Conservation (phyloP, 495 filamentous ascomycete genomes). For the Tuber umbilicatum region DNA sequence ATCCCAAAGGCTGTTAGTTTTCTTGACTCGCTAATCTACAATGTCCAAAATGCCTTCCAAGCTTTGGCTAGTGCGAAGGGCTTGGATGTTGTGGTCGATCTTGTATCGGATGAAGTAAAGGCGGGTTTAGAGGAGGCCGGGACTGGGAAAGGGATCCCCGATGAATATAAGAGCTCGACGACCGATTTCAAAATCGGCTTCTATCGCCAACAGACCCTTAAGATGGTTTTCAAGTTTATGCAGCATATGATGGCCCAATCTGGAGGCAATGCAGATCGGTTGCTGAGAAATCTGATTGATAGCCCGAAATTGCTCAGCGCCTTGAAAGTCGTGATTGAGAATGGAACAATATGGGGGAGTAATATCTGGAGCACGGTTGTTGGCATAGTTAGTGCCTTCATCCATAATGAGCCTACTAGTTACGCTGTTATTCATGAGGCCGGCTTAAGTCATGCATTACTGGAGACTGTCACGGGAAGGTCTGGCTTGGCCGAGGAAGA, state of each 20-base stretch:
- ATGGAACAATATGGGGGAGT: slow-evolving; percentile 72
- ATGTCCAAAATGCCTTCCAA: slow-evolving; percentile 70
- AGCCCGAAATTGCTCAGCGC: slow-evolving; percentile 73
- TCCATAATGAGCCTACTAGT: slow-evolving; percentile 97
- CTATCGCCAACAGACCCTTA: slow-evolving; percentile 83
- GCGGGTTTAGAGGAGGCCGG: slow-evolving; percentile 58
- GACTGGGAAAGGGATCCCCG: slow-evolving; percentile 64
- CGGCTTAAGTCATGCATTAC: slow-evolving; percentile 73
- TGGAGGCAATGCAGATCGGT: slow-evolving; percentile 76
- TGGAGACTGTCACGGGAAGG: slow-evolving; percentile 68
- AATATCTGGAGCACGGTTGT: slow-evolving; percentile 90
- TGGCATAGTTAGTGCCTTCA: slow-evolving; percentile 86
- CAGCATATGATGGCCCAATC: slow-evolving; percentile 87
- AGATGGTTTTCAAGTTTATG: slow-evolving; percentile 91
- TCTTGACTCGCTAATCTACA: slow-evolving; percentile 77
- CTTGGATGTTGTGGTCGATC: slow-evolving; percentile 75
- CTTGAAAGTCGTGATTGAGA: slow-evolving; percentile 72
- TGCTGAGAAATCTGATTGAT: slow-evolving; percentile 89
- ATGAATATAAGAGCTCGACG: slow-evolving; percentile 67
- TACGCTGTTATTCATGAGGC: slow-evolving; percentile 92
- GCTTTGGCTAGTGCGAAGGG: slow-evolving; percentile 71
- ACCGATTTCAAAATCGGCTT: slow-evolving; percentile 91
- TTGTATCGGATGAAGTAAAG: slow-evolving; percentile 73
- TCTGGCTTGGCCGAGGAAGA: slow-evolving; percentile 46
- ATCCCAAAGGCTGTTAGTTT: slow-evolving; percentile 75